phyloP scores from a whole-genome alignment of 192 early-diverging fungal genomes.

The Umbelopsis ramanniana region DNA sequence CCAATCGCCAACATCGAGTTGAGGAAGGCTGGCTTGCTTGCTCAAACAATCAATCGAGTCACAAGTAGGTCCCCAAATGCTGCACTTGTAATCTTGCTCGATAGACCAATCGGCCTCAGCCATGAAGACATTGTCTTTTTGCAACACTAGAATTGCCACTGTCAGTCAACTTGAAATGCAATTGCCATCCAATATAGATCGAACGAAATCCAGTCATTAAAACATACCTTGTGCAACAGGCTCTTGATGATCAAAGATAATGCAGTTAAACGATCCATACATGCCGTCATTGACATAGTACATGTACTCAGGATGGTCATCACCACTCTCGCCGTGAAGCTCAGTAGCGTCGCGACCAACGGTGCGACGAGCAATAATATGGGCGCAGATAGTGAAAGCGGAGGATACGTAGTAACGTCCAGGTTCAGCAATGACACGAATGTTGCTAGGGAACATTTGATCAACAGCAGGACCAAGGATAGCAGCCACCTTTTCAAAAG shows the following conservation, averaged over 20 bases:
- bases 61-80: constrained; percentile 97
- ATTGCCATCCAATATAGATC: constrained; percentile 36
- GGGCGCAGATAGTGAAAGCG: constrained; percentile 93
- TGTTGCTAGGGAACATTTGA: constrained; percentile 72
- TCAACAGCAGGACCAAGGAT: constrained; percentile 83
- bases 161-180: not conserved
- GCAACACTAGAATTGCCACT: constrained; percentile 6
- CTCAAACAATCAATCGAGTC: constrained; percentile 97
- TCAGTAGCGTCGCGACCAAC: constrained; percentile 50
- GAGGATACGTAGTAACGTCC: constrained; percentile 95
- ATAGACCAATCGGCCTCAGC: constrained; percentile 26
- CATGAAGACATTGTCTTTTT: constrained; percentile 36
- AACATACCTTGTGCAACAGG: constrained; percentile 73
- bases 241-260: constrained; percentile 94
- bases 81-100: constrained; percentile 61
- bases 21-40: constrained; percentile 67
- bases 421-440: constrained; percentile 97
- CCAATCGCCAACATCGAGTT: constrained; percentile 95
- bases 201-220: too few relatives aligned
- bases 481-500: constrained; percentile 82
- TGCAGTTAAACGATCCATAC: constrained; percentile 98
- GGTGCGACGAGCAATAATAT: constrained; percentile 90
- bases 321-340: constrained; percentile 40
- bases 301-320: constrained; percentile 50
- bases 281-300: constrained; percentile 99